A percentile compares a stretch with the other conserved stretches of the same genome.
Evolutionary conservation across 148 eudicot species (phyloP).

Genomic region (Nepenthes mirabilis): DNA sequence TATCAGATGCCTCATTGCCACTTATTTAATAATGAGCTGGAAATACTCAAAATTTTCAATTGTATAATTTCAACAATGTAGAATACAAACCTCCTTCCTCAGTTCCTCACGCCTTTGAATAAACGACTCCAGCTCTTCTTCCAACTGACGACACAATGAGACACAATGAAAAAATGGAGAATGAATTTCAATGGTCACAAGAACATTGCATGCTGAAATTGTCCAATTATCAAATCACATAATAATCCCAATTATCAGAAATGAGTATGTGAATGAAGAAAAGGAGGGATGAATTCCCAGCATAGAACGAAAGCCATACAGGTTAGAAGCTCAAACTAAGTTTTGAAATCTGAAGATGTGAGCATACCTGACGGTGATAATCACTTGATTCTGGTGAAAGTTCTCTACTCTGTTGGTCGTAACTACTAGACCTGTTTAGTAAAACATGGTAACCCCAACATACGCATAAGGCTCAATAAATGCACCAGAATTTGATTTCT

Average conservation of each 20-base stretch:
- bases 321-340: neutral
- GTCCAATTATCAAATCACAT: neutral
- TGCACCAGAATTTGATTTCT: neutral
- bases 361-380: constrained; percentile 33
- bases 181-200: no score
- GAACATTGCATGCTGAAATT: neutral
- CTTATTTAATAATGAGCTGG: no score
- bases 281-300: no score
- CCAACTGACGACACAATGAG: constrained; percentile 29
- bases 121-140: constrained; percentile 36
- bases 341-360: constrained; percentile 1
- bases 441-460: neutral
- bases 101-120: constrained; percentile 51
- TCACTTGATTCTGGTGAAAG: constrained; percentile 51
- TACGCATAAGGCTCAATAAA: neutral
- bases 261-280: neutral
- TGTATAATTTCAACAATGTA: no score
- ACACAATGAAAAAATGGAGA: constrained; percentile 1
- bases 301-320: no score
- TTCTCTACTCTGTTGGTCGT: constrained; percentile 41
- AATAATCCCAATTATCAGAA: neutral
- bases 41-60: no score
- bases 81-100: constrained; percentile 61
- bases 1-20: no score
- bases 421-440: constrained; percentile 32